Conservation (phyloP, 495 filamentous ascomycete genomes). For the Tuber aestivum region DNA sequence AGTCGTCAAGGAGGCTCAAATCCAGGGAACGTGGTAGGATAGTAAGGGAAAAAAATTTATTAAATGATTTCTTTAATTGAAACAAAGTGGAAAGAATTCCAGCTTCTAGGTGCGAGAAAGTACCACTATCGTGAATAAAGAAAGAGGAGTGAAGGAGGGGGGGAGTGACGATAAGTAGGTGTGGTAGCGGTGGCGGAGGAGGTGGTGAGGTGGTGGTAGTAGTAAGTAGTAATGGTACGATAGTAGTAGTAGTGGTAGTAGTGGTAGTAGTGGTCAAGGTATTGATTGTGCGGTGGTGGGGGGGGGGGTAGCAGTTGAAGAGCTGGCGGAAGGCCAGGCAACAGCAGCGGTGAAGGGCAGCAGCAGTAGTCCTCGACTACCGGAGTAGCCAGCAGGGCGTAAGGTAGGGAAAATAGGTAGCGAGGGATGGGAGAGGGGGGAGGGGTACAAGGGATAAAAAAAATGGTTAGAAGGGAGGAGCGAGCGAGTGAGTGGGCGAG, state of each 20-base stretch:
- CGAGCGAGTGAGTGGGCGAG: neutral
- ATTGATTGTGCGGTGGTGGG: neutral
- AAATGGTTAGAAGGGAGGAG: neutral
- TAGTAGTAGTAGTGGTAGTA: neutral
- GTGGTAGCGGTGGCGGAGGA: neutral
- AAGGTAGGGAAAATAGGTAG: neutral
- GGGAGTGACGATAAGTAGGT: constrained; percentile 3
- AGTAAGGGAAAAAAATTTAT: neutral
- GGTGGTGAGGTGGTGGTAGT: constrained; percentile 1
- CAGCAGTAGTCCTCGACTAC: neutral
- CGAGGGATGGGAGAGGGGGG: constrained; percentile 4
- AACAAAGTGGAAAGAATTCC: constrained; percentile 3
- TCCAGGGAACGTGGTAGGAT: neutral
- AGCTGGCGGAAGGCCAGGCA: constrained; percentile 1
- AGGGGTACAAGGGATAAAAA: constrained; percentile 6
- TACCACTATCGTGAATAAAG: constrained; percentile 4
- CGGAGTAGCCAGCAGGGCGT: neutral
- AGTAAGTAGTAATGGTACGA: neutral
- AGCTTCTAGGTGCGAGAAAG: neutral
- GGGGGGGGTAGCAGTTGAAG: neutral
- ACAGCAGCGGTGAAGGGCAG: neutral
- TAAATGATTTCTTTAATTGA: constrained; percentile 7
- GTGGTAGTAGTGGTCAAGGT: constrained; percentile 5
- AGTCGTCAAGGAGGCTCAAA: constrained; percentile 14
- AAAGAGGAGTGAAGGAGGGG: constrained; percentile 2